phyloP scores from a whole-genome alignment of 139 green algal species.

The Micromonas commoda region DNA sequence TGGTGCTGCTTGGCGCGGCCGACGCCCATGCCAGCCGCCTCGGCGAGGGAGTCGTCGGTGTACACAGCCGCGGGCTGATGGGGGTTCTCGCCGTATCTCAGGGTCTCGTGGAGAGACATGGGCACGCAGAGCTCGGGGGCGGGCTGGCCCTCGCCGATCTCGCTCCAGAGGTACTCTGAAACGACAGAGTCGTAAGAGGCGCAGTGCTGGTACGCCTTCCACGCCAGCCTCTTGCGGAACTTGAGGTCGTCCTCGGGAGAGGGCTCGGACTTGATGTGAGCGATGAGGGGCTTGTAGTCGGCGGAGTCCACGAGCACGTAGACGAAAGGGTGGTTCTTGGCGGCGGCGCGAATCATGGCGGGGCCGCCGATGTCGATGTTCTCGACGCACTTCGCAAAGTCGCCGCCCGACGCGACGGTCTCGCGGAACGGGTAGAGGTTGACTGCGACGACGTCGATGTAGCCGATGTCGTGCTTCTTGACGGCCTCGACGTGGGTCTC shows the following conservation, averaged over 20 bases:
- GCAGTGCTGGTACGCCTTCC: constrained; percentile 98
- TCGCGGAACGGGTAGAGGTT: constrained; percentile 98
- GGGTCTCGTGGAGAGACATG: constrained; percentile 59
- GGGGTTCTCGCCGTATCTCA: constrained; percentile 94
- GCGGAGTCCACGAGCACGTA: constrained; percentile 72
- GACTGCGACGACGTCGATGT: constrained; percentile 94
- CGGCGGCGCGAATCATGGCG: constrained; percentile 84
- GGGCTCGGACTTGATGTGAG: constrained; percentile 39
- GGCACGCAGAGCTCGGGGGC: constrained; percentile 71
- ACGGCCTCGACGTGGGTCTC: constrained; percentile 78
- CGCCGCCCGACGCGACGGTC: constrained; percentile 73
- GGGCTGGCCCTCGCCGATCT: constrained; percentile 42
- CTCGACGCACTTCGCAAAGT: constrained; percentile 81
- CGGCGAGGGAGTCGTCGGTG: constrained; percentile 74
- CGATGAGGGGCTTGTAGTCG: constrained; percentile 79
- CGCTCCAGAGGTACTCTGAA: constrained; percentile 88
- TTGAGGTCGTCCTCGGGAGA: constrained; percentile 24
- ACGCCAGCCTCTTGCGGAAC: constrained; percentile 76
- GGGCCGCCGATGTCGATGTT: constrained; percentile 99
- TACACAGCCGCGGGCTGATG: constrained; percentile 98
- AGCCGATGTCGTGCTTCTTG: constrained; percentile 69
- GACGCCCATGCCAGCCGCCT: constrained; percentile 70
- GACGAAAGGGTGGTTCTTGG: constrained; percentile 52
- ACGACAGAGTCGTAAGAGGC: constrained; percentile 88
- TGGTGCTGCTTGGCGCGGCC: constrained; percentile 81